phyloP scores from a whole-genome alignment of 1,284 basidiomycete species.

The Athelia psychrophila region DNA sequence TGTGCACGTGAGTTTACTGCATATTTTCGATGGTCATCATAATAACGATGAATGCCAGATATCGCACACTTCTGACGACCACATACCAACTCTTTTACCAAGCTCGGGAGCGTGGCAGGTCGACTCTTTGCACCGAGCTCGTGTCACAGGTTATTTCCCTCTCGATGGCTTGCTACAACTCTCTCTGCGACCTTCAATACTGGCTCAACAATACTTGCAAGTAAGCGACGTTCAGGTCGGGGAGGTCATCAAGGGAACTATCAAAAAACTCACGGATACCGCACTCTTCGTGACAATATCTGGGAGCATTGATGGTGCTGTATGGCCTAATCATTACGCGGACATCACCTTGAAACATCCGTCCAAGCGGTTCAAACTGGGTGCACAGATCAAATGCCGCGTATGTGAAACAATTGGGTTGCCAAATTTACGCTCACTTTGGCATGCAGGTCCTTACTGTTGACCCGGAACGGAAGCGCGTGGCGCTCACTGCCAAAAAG shows the following conservation, averaged over 20 bases:
- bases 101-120: slow-evolving; percentile 78
- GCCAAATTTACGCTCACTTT: not conserved
- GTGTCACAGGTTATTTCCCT: slow-evolving; percentile 86
- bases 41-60: slow-evolving; percentile 56
- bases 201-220: slow-evolving; percentile 88
- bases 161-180: slow-evolving; percentile 91
- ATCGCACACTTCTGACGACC: slow-evolving; percentile 91
- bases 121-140: slow-evolving; percentile 79
- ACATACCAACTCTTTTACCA: slow-evolving; percentile 71
- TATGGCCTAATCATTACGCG: slow-evolving; percentile 95
- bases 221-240: slow-evolving; percentile 85
- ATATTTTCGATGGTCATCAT: not conserved
- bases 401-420: slow-evolving; percentile 40
- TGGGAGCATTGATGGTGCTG: slow-evolving; percentile 86
- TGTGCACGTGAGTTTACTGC: slow-evolving; percentile 66
- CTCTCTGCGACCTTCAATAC: slow-evolving; percentile 78
- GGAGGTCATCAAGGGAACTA: slow-evolving; percentile 79
- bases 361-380: slow-evolving; percentile 88
- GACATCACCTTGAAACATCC: slow-evolving; percentile 93
- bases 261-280: slow-evolving; percentile 79
- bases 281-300: slow-evolving; percentile 84
- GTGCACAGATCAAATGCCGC: slow-evolving; percentile 82
- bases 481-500: slow-evolving; percentile 92
- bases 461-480: slow-evolving; percentile 79
- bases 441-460: slow-evolving; percentile 75